Conservation (phyloP, 2,329 filamentous ascomycete genomes). For the Leptographium radiaticola region DNA sequence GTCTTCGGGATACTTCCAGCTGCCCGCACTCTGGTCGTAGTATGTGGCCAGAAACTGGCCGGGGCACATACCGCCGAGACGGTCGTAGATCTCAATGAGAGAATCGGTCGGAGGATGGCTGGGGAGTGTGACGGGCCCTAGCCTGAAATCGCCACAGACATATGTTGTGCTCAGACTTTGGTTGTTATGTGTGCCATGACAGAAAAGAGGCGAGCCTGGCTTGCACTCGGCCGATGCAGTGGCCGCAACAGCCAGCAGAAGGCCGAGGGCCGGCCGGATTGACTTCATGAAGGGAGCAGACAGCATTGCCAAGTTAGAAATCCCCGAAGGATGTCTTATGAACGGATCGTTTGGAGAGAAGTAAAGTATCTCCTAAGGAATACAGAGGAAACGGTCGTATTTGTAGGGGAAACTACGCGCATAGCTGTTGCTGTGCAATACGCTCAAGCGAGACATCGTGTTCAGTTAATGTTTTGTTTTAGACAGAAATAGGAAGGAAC, state of each 20-base stretch:
- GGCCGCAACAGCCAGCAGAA: neutral
- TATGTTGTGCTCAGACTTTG: slow-evolving; percentile 14
- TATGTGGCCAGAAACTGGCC: slow-evolving; percentile 24
- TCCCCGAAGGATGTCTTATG: neutral
- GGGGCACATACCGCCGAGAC: slow-evolving; percentile 26
- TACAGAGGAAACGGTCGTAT: too few relatives aligned
- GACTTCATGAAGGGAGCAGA: neutral
- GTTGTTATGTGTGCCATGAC: slow-evolving; percentile 19
- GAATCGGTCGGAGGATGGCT: slow-evolving; percentile 19
- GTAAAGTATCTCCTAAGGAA: too few relatives aligned
- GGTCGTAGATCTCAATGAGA: slow-evolving; percentile 17
- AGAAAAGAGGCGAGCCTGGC: slow-evolving; percentile 12
- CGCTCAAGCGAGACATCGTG: too few relatives aligned
- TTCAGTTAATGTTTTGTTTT: too few relatives aligned
- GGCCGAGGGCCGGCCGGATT: neutral
- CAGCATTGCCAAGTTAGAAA: neutral
- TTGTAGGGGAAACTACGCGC: too few relatives aligned
- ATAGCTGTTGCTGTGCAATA: too few relatives aligned
- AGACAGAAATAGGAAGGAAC: too few relatives aligned
- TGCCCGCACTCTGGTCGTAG: slow-evolving; percentile 15
- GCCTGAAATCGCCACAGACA: slow-evolving; percentile 24
- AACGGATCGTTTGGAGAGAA: too few relatives aligned
- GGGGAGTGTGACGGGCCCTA: slow-evolving; percentile 22
- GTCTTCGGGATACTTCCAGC: slow-evolving; percentile 24
- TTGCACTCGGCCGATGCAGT: neutral